Evolutionary conservation across 176 grass and related monocot species (phyloP).

Genomic region (Poa annua): DNA sequence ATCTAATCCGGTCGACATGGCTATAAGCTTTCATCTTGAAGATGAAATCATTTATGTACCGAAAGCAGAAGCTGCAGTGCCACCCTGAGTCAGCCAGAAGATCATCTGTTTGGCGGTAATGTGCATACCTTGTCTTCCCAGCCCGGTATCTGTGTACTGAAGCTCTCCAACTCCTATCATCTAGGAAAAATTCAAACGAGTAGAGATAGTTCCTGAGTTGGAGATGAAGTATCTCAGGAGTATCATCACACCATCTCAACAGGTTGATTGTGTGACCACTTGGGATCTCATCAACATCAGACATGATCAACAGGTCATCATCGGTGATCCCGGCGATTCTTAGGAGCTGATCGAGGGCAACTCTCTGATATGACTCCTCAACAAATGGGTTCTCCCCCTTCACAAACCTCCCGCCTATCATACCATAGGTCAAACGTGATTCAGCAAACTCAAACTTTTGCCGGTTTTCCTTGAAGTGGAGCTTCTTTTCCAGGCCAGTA

Average conservation of each 20-base stretch:
- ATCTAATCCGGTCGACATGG: constrained; percentile 78
- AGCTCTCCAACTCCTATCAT: constrained; percentile 84
- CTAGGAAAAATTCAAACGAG: constrained; percentile 81
- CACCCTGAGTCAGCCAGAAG: constrained; percentile 90
- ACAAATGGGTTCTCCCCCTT: constrained; percentile 96
- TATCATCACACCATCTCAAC: constrained; percentile 80
- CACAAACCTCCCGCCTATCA: constrained; percentile 72
- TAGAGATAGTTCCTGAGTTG: constrained; percentile 90
- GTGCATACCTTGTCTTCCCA: constrained; percentile 76
- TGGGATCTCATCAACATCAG: constrained; percentile 90
- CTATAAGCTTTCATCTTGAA: constrained; percentile 97
- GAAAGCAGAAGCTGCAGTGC: constrained; percentile 96
- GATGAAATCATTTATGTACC: constrained; percentile 70
- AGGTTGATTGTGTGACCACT: constrained; percentile 87
- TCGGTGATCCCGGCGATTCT: constrained; percentile 70
- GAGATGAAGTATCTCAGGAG: constrained; percentile 73
- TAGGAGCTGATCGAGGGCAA: constrained; percentile 78
- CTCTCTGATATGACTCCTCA: constrained; percentile 88
- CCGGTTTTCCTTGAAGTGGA: constrained; percentile 68
- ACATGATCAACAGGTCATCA: constrained; percentile 93
- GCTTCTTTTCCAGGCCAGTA: constrained; percentile 73
- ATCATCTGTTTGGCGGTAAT: constrained; percentile 77
- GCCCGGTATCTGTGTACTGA: constrained; percentile 76
- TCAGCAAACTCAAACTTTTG: constrained; percentile 67
- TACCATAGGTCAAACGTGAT: constrained; percentile 83